Base-by-base conservation (phyloP, 2,329 filamentous ascomycete species). In the Xylaria sp. region DNA sequence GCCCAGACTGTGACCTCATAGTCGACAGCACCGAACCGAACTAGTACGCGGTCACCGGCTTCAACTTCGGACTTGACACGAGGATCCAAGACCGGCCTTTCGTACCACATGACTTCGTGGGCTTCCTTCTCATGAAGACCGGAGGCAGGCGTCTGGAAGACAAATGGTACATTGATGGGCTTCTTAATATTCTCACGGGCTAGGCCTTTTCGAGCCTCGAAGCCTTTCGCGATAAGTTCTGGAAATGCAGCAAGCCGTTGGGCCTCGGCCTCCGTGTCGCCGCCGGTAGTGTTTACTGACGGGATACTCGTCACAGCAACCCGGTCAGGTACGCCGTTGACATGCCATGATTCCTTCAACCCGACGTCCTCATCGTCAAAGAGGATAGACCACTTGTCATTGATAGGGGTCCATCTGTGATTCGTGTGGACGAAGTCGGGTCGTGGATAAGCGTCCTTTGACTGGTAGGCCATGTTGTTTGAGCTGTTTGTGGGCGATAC, bases 41-140 rank as follows among this genome's bases (percentile, higher is more conserved):
- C 69, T 1, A 86, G 62, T 0, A 84, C 70, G 0, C 75, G 74
- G 52, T 81, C 67, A 16, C 77, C 71, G 1, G 70, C 67, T 0
- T 71, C 63, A 50, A 74, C 75, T 62, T 83, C 76, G 4, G 73
- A 68, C 2, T 71, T 61, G 0, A 70, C 74, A 46, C 83, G 79
- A 54, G 81, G 72, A 64, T 86, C 83, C 0, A 66, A 65, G 55
- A 87, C 75, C 16, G 55, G 64, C 5, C 81, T 78, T 71, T 87
- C 82, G 66, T 89, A 89, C 86, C 86, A 89, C 7, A 89, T 69
- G 3, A 88, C 82, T 70, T 88, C 84, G 68, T 89, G 86, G 2
- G 84, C 83, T 54, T 80, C 82, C 57, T 79, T 79, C 39, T 86
- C 80, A 61, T 82, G 77, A 64, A 88, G 82, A 1, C 84, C 84